Evolutionary conservation across 495 filamentous ascomycete genomes (phyloP), one percentile per base, ranked within the genome.

Genomic region (Penicillium alfredii): DNA sequence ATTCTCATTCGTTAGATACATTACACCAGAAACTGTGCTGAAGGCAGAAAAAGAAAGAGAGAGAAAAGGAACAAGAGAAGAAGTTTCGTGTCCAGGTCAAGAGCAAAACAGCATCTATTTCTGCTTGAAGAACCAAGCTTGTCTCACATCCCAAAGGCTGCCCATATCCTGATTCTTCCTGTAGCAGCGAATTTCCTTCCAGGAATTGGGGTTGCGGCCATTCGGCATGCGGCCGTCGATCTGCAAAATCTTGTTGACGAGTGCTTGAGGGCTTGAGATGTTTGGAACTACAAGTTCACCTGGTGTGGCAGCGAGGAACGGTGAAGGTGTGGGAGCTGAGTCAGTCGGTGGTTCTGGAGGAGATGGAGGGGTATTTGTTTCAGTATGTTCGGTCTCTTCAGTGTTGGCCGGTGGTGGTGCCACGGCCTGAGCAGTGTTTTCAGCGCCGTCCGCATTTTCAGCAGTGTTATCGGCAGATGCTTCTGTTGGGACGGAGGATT

Each of bases 151-250:
- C 51, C 64, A 78, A 7, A 76, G 58, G 33, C 56, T 69, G 5
- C 74, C 74, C 44, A 76, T 68, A 34, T 77, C 74, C 51, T 78
- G 73, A 20, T 78, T 73, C 19, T 71, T 52, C 15, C 74, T 60
- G 20, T 63, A 64, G 29, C 60, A 67, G 4, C 74, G 70, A 26
- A 75, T 42, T 20, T 61, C 54, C 41, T 74, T 73, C 73, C 73
- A 78, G 4, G 68, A 49, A 55, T 74, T 77, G 1, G 54, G 50
- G 27, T 55, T 60, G 12, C 68, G 62, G 3, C 64, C 63, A 33
- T 41, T 38, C 3, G 38, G 30, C 10, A 18, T 39, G n/a, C 53
- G 47, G 15, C 53, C 53, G 17, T 77, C 70, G 17, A 64, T 47
- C 32, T 65, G 56, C 6, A 74, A 25, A 8, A 76, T 69, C 13